Evolutionary conservation across 306 rosid species (phyloP), one percentile per base, ranked within the genome.

Genomic region (Gleditsia sinensis): DNA sequence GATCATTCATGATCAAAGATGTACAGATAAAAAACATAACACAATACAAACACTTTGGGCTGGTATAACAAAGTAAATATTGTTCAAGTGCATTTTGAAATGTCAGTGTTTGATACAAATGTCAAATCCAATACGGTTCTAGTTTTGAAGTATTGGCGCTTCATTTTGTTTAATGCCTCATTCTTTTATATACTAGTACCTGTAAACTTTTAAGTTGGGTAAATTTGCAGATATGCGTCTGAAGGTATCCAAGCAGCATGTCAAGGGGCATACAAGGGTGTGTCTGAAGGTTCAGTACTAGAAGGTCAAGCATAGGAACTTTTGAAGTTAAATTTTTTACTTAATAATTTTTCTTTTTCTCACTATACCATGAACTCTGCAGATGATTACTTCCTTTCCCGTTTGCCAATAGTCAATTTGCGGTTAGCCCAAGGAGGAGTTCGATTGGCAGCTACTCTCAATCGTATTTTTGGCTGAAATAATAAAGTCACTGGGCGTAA

Each of bases 381-480:
- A 93, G 98, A 90, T 86, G 83, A 82, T 46, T 93, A 90, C 82
- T 93, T 93, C 80, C 81, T 65, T 30, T 83, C 97, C 37, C 96
- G 96, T 66, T 74, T 72, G 43, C 98, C 97, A 7, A 74, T 78
- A 12, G 86, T 91, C 72, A 81, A 78, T 60, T 28, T 72, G 80
- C 90, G 97, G 69, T 69, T 90, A 75, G 97, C 96, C 37, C 90
- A 93, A 83, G 98, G 88, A 7, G 98, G 97, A 64, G 93, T 93
- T 70, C 89, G 97, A 59, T 55, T 91, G 75, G 93, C 96, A 13
- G 96, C 96, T 21, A 78, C 84, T 23, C 93, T 91, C 68, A 91
- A 91, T 75, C 92, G 90, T 42, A 85, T 89, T 16, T 90, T 86
- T 53, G 54, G 80, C 7, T 88, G 83, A 85, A 16, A 62, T 33